Base-by-base conservation (phyloP, 768 basidiomycete genomes). In the Lenzites betulinus region DNA sequence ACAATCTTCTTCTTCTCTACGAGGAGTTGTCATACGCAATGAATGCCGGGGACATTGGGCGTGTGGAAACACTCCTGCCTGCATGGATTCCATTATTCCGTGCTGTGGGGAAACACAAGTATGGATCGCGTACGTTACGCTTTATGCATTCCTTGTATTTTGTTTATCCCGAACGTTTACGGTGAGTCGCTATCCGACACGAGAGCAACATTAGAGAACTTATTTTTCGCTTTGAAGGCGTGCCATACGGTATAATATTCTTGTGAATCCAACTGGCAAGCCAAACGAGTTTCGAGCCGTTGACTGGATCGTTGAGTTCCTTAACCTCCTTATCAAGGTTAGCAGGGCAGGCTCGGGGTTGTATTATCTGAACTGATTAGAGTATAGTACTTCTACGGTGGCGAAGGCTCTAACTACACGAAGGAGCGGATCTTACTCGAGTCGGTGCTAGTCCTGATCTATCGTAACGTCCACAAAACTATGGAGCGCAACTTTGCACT, bases 311-410 rank as follows among this genome's bases (percentile, higher is more conserved):
- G 65, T 77, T 1, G 78, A 82, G 58, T 66, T 74, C 2, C 74
- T 79, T 26, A 81, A 81, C 57, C 69, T 79, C 1, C 78, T 73
- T n/a, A 78, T 70, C 6, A 81, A 80, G 67, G 78, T 77, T 18
- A 59, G 69, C 26, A 20, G 12, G 5, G 18, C 7, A 18, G n/a
- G n/a, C n/a, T 36, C 22, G 41, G 15, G n/a, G n/a, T 16, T 16
- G 9, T 15, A 20, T 39, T 46, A 76, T 74, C 55, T 67, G 0
- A 73, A 74, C 1, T 73, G 77, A n/a, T n/a, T 62, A 72, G 72
- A 1, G 76, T 76, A 0, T 68, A 70, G 9, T 70, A 63, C 4
- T 74, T 74, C 2, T 79, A 78, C 57, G n/a, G n/a, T 67, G 67
- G n/a, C n/a, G n/a, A n/a, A n/a, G n/a, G n/a, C n/a, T n/a, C n/a